Conservation (phyloP, 345 rosid genomes). For the Trapa incisa region DNA sequence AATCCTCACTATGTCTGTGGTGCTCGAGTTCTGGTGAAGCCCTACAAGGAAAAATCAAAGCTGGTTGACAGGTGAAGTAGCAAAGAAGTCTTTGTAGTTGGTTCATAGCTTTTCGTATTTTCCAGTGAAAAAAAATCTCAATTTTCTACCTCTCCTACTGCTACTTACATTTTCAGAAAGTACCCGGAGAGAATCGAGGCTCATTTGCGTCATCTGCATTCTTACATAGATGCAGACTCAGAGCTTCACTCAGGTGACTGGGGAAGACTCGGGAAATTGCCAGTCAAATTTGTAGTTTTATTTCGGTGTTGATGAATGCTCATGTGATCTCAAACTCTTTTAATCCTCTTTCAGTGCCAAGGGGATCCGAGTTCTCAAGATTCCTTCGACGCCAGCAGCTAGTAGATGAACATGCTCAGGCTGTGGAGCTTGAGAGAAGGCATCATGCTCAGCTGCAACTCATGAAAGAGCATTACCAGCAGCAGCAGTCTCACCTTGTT, state of each 20-base stretch:
- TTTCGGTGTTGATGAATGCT: background rate
- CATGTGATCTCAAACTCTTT: background rate
- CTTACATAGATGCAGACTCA: slow-evolving; percentile 27
- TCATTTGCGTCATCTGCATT: slow-evolving; percentile 22
- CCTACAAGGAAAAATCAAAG: slow-evolving; percentile 56
- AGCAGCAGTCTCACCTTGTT: slow-evolving; percentile 17
- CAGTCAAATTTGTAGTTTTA: no score
- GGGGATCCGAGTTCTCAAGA: slow-evolving; percentile 29
- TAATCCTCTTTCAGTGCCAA: slow-evolving; percentile 23
- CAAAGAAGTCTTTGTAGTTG: background rate
- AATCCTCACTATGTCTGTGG: slow-evolving; percentile 67
- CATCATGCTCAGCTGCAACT: slow-evolving; percentile 23
- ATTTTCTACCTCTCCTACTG: background rate
- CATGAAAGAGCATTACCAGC: slow-evolving; percentile 17
- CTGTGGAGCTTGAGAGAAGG: slow-evolving; percentile 30
- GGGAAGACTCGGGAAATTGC: no score
- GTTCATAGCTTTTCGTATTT: background rate
- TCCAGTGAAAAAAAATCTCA: background rate
- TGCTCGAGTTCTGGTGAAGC: slow-evolving; percentile 63
- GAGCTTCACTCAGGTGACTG: slow-evolving; percentile 42
- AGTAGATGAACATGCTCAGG: slow-evolving; percentile 32
- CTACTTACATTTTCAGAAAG: slow-evolving; percentile 22
- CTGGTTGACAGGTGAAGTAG: slow-evolving; percentile 38
- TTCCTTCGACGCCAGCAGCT: slow-evolving; percentile 38
- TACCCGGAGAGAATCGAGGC: slow-evolving; percentile 33